Evolutionary conservation across 2,329 filamentous ascomycete species (phyloP).

Genomic region (Escovopsis sp.): DNA sequence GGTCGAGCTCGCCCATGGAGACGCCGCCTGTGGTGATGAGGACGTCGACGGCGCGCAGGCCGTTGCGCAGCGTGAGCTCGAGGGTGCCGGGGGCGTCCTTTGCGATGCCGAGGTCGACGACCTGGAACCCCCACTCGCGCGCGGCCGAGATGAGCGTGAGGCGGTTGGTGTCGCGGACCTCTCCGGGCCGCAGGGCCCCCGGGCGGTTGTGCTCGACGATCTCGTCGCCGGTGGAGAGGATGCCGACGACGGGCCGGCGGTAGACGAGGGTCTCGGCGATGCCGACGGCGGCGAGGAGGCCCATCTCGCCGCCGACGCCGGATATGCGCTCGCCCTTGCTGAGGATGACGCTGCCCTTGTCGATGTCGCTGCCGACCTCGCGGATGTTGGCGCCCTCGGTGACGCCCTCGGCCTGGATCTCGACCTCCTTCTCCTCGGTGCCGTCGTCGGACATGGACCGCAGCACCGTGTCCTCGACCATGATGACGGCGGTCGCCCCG

Average conservation of each 20-base stretch:
- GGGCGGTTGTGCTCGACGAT: constrained; percentile 61
- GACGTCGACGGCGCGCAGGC: constrained; percentile 60
- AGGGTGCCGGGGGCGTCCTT: constrained; percentile 58
- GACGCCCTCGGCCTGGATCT: constrained; percentile 68
- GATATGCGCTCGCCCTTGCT: constrained; percentile 70
- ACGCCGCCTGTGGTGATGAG: constrained; percentile 89
- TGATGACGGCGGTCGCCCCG: constrained; percentile 81
- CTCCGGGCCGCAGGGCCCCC: constrained; percentile 53
- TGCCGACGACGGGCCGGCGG: constrained; percentile 62
- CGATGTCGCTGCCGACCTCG: constrained; percentile 79
- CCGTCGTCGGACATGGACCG: constrained; percentile 63
- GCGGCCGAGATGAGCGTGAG: constrained; percentile 74
- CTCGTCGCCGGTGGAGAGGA: constrained; percentile 90
- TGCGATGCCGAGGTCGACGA: constrained; percentile 75
- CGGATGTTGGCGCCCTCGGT: constrained; percentile 74
- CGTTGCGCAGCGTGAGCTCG: constrained; percentile 62
- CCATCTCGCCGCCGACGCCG: constrained; percentile 78
- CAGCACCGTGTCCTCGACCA: constrained; percentile 79
- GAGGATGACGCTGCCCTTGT: constrained; percentile 54
- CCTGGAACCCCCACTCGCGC: constrained; percentile 58
- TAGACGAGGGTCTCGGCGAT: constrained; percentile 57
- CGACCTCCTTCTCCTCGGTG: constrained; percentile 72
- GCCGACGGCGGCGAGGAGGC: constrained; percentile 75
- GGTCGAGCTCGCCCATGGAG: constrained; percentile 93
- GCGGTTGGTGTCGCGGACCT: constrained; percentile 88